These are phyloP conservation scores for Cercophora scortea DNA, from an alignment of 495 filamentous ascomycete genomes.

Conservation along the genomic window DNA sequence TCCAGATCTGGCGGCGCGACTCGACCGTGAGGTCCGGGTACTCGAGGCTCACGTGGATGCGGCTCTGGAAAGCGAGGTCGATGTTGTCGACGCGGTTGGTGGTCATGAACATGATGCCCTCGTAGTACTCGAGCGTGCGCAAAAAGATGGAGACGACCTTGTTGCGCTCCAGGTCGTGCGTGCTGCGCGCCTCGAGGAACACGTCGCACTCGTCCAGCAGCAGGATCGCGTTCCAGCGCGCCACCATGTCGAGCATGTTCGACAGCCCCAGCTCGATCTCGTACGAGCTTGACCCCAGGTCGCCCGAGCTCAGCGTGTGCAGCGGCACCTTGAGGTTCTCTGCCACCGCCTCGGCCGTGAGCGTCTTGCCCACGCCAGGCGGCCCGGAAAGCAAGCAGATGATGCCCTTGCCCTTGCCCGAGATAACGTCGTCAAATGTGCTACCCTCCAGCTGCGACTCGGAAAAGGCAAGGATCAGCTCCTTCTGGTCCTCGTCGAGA, in stretches of 20 bases:
- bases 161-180: conserved; percentile 46
- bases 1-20: conserved; percentile 18
- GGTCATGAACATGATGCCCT: conserved; percentile 33
- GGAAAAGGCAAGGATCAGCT: conserved; percentile 46
- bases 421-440: conserved; percentile 57
- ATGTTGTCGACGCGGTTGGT: conserved; percentile 37
- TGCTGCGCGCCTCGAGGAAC: conserved; percentile 53
- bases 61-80: conserved; percentile 33
- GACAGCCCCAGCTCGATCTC: conserved; percentile 44
- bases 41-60: conserved; percentile 32
- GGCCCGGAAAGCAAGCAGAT: conserved; percentile 51
- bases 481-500: conserved; percentile 43
- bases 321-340: conserved; percentile 45
- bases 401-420: conserved; percentile 53
- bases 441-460: conserved; percentile 32
- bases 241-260: conserved; percentile 42
- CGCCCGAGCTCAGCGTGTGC: conserved; percentile 47
- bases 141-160: conserved; percentile 50
- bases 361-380: conserved; percentile 53
- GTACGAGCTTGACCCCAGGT: conserved; percentile 43
- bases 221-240: conserved; percentile 46
- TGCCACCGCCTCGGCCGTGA: conserved; percentile 49
- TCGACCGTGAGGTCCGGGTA: conserved; percentile 28
- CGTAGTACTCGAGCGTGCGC: conserved; percentile 40
- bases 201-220: conserved; percentile 64